Percentiles rank a stretch among this genome's conserved stretches.
Conservation (phyloP, 169 alveolate species). For the Plasmodium vivax region DNA sequence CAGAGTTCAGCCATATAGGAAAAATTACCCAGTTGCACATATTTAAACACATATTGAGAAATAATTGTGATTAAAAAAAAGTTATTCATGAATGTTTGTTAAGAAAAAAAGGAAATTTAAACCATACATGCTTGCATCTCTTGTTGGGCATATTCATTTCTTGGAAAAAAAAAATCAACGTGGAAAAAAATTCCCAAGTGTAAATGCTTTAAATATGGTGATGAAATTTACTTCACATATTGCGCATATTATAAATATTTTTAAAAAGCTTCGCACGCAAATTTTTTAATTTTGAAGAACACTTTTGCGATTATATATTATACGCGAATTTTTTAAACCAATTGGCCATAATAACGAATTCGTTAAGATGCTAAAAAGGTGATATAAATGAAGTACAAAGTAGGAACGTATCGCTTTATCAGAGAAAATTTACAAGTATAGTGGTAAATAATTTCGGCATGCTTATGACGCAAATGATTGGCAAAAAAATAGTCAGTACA, state of each 20-base stretch:
- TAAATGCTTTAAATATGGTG: background rate
- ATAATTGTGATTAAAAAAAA: background rate
- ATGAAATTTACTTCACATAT: background rate
- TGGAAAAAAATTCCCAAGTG: background rate
- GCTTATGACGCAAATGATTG: background rate
- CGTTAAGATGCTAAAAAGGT: background rate
- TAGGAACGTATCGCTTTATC: background rate
- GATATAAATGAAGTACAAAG: background rate
- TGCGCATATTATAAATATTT: background rate
- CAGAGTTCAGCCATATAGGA: background rate
- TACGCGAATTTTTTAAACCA: background rate
- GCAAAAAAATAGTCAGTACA: background rate
- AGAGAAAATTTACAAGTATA: background rate
- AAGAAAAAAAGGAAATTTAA: background rate
- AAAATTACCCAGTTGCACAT: background rate
- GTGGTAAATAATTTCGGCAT: background rate
- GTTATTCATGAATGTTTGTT: background rate
- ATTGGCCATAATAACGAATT: background rate
- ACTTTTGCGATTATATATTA: background rate
- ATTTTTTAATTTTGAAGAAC: background rate
- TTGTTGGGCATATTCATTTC: background rate
- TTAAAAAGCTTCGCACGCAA: background rate
- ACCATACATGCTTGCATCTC: background rate
- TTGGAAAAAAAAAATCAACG: background rate
- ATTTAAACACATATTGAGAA: background rate